phyloP scores from a whole-genome alignment of 257 asterid genomes.

The Salvia rosmarinus region DNA sequence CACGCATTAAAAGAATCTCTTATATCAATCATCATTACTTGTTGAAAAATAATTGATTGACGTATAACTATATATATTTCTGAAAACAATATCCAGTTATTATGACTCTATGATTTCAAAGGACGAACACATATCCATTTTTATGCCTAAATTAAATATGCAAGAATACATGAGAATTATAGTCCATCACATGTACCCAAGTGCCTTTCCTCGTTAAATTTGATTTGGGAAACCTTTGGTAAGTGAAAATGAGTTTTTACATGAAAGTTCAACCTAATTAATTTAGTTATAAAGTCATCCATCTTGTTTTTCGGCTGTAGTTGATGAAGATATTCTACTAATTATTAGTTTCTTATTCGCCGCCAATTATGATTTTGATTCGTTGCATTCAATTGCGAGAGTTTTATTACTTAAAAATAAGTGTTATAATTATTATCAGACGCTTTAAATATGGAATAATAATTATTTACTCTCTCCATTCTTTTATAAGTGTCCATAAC shows the following conservation, averaged over 20 bases:
- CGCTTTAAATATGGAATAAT: no score
- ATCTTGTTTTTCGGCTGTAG: no score
- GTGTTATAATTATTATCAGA: background rate
- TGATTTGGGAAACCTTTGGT: no score
- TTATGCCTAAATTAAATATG: background rate
- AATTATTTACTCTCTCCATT: no score
- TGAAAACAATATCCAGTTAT: background rate
- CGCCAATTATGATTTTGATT: background rate
- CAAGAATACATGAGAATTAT: background rate
- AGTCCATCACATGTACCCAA: background rate
- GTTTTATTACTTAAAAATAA: background rate
- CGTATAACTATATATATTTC: background rate
- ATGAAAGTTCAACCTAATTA: background rate
- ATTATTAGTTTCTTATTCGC: background rate
- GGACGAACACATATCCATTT: background rate
- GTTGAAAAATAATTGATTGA: no score
- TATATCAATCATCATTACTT: no score
- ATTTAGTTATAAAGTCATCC: background rate
- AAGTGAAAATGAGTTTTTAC: background rate
- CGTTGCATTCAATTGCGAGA: background rate
- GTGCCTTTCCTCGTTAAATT: no score
- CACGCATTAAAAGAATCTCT: no score
- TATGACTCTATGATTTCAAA: background rate
- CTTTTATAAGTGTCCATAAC: no score
- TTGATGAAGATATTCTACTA: background rate